These are phyloP conservation scores for Penicillium hordei DNA, from an alignment of 2,329 filamentous ascomycete genomes.

Conservation along the genomic window DNA sequence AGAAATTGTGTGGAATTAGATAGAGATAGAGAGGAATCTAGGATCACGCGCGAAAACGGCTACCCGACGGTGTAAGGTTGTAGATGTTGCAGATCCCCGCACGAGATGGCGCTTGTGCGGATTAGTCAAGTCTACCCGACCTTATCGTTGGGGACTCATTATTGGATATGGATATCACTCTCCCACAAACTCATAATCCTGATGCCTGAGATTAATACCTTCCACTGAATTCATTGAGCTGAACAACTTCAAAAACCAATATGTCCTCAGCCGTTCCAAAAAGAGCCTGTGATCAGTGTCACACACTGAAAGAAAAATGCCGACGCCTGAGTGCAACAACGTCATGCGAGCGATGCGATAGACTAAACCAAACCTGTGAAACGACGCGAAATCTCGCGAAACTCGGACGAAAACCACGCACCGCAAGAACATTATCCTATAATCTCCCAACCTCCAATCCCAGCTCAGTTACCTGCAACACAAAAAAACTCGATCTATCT, in stretches of 20 bases:
- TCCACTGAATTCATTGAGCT: background rate
- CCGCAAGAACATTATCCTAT: slow-evolving; percentile 10
- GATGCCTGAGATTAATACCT: background rate
- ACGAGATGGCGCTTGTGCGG: background rate
- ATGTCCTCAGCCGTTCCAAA: background rate
- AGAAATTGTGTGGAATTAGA: background rate
- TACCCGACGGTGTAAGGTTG: background rate
- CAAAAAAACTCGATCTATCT: background rate
- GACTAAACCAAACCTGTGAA: slow-evolving; percentile 9
- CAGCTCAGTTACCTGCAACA: background rate
- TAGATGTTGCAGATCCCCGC: background rate
- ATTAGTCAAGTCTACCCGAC: background rate
- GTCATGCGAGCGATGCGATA: slow-evolving; percentile 16
- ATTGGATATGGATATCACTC: background rate
- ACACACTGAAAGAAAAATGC: slow-evolving; percentile 19
- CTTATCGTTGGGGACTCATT: background rate
- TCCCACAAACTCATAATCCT: background rate
- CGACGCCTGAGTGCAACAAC: background rate
- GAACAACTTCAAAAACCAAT: background rate
- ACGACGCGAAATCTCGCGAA: slow-evolving; percentile 8
- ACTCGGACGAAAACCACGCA: slow-evolving; percentile 13
- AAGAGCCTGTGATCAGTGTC: slow-evolving; percentile 19
- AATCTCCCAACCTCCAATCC: slow-evolving; percentile 8
- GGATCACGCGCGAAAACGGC: background rate
- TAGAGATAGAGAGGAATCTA: background rate